phyloP scores from a whole-genome alignment of 495 filamentous ascomycete genomes.

The Chaetomium cochliodes region DNA sequence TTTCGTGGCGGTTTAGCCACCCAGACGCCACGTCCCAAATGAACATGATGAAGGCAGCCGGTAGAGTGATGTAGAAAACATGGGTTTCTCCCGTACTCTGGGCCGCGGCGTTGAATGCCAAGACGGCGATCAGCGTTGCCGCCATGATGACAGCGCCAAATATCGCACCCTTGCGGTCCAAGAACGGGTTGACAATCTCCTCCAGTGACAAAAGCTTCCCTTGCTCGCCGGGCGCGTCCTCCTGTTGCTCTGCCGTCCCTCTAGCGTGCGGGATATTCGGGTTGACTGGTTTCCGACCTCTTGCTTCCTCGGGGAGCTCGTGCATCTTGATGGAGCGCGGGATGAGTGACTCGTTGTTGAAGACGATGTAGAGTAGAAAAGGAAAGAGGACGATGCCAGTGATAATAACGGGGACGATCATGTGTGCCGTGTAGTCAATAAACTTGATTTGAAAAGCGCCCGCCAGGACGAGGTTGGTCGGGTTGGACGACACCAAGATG shows the following conservation, averaged over 20 bases:
- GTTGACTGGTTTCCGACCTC: slow-evolving; percentile 57
- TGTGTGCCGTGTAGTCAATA: slow-evolving; percentile 65
- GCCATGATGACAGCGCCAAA: slow-evolving; percentile 63
- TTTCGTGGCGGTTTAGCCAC: slow-evolving; percentile 57
- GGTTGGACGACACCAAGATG: slow-evolving; percentile 68
- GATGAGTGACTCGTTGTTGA: slow-evolving; percentile 60
- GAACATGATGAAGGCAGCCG: slow-evolving; percentile 62
- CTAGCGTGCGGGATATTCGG: slow-evolving; percentile 64
- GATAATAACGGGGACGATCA: slow-evolving; percentile 64
- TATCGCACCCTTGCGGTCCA: slow-evolving; percentile 60
- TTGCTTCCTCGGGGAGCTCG: slow-evolving; percentile 57
- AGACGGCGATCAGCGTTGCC: slow-evolving; percentile 56
- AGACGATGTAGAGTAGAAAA: slow-evolving; percentile 62
- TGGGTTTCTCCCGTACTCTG: slow-evolving; percentile 40
- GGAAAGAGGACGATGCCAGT: slow-evolving; percentile 64
- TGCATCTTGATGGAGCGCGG: slow-evolving; percentile 63
- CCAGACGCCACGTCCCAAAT: slow-evolving; percentile 59
- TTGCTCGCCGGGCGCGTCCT: slow-evolving; percentile 47
- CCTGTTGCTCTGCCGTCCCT: slow-evolving; percentile 54
- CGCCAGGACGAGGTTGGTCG: slow-evolving; percentile 69
- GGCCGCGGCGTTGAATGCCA: slow-evolving; percentile 57
- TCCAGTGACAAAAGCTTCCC: slow-evolving; percentile 58
- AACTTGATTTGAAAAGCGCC: slow-evolving; percentile 67
- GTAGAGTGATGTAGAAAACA: slow-evolving; percentile 62
- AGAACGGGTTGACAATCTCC: slow-evolving; percentile 69